These are phyloP conservation scores for Candida wancherniae DNA, from an alignment of 805 yeast species.

Conservation along the genomic window DNA sequence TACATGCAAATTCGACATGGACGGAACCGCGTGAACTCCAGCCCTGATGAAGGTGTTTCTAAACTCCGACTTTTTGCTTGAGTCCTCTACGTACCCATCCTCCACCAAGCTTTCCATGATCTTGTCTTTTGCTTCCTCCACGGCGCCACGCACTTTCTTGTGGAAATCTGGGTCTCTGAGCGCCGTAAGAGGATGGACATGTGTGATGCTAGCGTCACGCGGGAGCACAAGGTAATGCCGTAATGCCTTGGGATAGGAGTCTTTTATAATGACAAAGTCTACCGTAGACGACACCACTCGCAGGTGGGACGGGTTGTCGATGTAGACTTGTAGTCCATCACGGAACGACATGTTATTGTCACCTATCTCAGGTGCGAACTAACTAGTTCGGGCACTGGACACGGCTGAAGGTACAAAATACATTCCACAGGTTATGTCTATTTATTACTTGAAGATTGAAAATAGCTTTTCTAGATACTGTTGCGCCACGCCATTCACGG, in stretches of 20 bases:
- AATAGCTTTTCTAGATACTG: too few species aligned
- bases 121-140: conserved; percentile 31
- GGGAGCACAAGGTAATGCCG: conserved; percentile 64
- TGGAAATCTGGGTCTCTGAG: conserved; percentile 31
- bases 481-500: too few species aligned
- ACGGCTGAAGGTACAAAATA: too few species aligned
- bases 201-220: conserved; percentile 36
- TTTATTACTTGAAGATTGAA: too few species aligned
- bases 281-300: conserved; percentile 47
- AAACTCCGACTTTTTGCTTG: conserved; percentile 13
- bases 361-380: too few species aligned
- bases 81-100: conserved; percentile 14
- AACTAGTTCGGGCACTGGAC: too few species aligned
- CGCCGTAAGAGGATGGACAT: conserved; percentile 48
- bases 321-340: conserved; percentile 44
- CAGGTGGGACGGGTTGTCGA: conserved; percentile 41
- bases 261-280: conserved; percentile 52
- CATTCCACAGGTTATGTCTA: too few species aligned
- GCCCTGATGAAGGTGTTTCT: conserved; percentile 34
- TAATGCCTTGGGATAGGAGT: conserved; percentile 58
- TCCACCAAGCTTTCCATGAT: conserved; percentile 27
- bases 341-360: conserved; percentile 55
- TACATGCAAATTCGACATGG: conserved; percentile 63
- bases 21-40: conserved; percentile 71
- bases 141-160: conserved; percentile 24